Evolutionary conservation across 306 rosid genomes (phyloP).

Genomic region (Cicer cuneatum): DNA sequence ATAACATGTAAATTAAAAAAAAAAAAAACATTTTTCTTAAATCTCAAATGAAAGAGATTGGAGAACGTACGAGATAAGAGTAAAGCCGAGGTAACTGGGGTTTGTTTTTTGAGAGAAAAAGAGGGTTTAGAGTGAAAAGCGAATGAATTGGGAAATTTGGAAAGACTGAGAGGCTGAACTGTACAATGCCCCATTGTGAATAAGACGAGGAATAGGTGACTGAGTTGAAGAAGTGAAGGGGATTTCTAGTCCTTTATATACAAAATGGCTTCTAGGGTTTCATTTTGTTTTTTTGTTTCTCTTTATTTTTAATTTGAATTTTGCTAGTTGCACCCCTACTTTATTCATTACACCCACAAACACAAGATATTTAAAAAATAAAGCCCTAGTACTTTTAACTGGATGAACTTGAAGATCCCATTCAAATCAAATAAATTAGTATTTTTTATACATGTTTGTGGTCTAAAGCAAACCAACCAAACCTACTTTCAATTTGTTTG

Average conservation of each 20-base stretch:
- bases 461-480: no score
- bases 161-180: constrained; percentile 38
- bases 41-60: constrained; percentile 20
- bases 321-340: no score
- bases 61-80: constrained; percentile 48
- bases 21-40: not conserved
- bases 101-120: constrained; percentile 11
- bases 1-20: not conserved
- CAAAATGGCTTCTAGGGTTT: constrained; percentile 47
- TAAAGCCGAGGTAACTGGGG: not conserved
- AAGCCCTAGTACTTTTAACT: no score
- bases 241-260: constrained; percentile 24
- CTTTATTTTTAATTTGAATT: not conserved
- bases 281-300: not conserved
- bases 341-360: no score
- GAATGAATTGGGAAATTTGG: constrained; percentile 28
- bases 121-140: constrained; percentile 27
- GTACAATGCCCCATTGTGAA: constrained; percentile 44
- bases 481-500: no score
- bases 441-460: no score
- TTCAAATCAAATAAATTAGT: no score
- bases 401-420: no score
- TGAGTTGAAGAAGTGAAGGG: not conserved
- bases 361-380: no score
- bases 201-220: not conserved